Conservation (phyloP, 2,329 filamentous ascomycete genomes). For the Rutstroemia sydowiana region DNA sequence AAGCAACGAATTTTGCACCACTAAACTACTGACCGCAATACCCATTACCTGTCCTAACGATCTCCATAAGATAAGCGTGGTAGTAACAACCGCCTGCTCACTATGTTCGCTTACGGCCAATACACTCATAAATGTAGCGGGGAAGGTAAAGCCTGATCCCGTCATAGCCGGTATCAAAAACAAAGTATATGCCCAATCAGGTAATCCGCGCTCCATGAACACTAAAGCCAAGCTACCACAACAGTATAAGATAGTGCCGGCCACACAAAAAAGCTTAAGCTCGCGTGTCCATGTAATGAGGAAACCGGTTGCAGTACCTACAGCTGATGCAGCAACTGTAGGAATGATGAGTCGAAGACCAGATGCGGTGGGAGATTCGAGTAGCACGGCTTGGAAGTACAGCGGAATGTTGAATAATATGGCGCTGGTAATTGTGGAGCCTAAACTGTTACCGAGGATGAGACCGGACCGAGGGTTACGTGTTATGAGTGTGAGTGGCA, state of each 20-base stretch:
- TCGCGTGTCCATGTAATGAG: constrained; percentile 52
- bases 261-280: constrained; percentile 51
- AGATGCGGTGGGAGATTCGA: constrained; percentile 61
- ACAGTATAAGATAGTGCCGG: constrained; percentile 43
- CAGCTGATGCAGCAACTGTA: constrained; percentile 46
- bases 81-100: constrained; percentile 62
- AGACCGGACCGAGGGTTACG: constrained; percentile 47
- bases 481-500: constrained; percentile 48
- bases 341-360: constrained; percentile 65
- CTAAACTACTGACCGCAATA: constrained; percentile 62
- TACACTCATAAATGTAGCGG: constrained; percentile 55
- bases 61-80: constrained; percentile 64
- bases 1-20: constrained; percentile 64
- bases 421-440: constrained; percentile 45
- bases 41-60: constrained; percentile 66
- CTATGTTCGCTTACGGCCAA: constrained; percentile 51
- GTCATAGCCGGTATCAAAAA: constrained; percentile 49
- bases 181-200: constrained; percentile 46
- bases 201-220: constrained; percentile 43
- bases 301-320: constrained; percentile 53
- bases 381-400: constrained; percentile 69
- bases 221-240: constrained; percentile 44
- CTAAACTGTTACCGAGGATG: constrained; percentile 48
- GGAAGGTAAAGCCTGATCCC: constrained; percentile 58
- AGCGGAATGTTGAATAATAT: constrained; percentile 59